phyloP scores from a whole-genome alignment of 352 stramenopile genomes.

The Globisporangium perplexum region DNA sequence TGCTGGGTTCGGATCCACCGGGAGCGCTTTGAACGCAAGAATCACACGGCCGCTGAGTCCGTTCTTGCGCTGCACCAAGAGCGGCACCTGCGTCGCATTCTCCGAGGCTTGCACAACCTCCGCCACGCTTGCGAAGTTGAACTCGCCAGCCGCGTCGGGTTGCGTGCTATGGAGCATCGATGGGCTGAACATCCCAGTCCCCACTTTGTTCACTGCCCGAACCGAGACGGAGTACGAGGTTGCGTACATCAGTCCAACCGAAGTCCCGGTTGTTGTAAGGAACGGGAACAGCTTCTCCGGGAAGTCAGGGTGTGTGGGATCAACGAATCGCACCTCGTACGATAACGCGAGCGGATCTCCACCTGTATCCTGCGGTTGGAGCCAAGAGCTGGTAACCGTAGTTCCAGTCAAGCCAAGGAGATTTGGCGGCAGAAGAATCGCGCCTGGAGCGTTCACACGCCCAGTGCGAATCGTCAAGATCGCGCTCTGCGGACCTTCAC shows the following conservation, averaged over 20 bases:
- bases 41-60: conserved; percentile 40
- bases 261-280: conserved; percentile 4
- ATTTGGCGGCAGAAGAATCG: conserved; percentile 20
- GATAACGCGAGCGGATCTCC: conserved; percentile 20
- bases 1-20: conserved; percentile 9
- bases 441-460: conserved; percentile 25
- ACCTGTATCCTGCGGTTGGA: conserved; percentile 32
- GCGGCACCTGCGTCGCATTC: conserved; percentile 24
- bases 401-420: conserved; percentile 24
- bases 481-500: conserved; percentile 25
- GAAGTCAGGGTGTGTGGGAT: background rate
- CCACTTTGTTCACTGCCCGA: conserved; percentile 25
- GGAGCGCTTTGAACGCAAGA: conserved; percentile 18
- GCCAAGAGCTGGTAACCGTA: conserved; percentile 32
- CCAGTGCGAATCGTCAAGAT: conserved; percentile 22
- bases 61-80: conserved; percentile 31
- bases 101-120: conserved; percentile 24
- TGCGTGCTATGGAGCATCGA: conserved; percentile 20
- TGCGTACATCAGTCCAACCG: conserved; percentile 22
- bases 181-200: conserved; percentile 29
- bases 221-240: conserved; percentile 34
- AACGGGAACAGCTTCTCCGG: conserved; percentile 5
- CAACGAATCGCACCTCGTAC: conserved; percentile 25
- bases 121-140: conserved; percentile 25
- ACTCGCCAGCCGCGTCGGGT: conserved; percentile 45